Percentiles rank a stretch among this genome's conserved stretches.
phyloP scores from a whole-genome alignment of 2,329 filamentous ascomycete species.

The Hymenoscyphus fructigenus region DNA sequence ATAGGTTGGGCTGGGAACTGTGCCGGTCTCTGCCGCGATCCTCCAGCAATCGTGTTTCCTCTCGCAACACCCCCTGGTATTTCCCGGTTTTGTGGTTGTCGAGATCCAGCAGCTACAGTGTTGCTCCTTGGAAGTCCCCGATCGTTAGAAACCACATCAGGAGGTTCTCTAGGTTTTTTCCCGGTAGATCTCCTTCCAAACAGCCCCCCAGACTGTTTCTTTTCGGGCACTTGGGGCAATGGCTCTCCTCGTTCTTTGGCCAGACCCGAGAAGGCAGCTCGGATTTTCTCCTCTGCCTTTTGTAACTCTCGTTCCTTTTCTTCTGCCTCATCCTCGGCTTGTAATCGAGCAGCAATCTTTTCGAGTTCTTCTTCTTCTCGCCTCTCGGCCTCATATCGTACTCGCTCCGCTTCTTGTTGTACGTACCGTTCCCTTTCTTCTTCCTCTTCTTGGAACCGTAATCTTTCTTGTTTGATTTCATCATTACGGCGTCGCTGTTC shows the following conservation, averaged over 20 bases:
- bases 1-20: neutral
- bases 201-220: neutral
- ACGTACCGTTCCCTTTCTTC: neutral
- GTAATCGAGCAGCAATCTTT: neutral
- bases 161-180: neutral
- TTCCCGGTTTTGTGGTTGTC: neutral
- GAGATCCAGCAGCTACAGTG: neutral
- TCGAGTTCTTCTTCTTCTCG: neutral
- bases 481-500: slow-evolving; percentile 5
- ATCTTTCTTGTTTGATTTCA: slow-evolving; percentile 3
- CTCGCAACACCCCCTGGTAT: neutral
- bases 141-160: neutral
- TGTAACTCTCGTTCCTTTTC: slow-evolving; percentile 8
- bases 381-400: neutral
- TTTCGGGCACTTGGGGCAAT: neutral
- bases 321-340: slow-evolving; percentile 8
- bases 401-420: slow-evolving; percentile 1
- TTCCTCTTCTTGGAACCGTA: neutral
- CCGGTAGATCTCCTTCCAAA: neutral
- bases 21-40: neutral
- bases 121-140: neutral
- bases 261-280: slow-evolving; percentile 13
- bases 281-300: slow-evolving; percentile 15
- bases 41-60: neutral
- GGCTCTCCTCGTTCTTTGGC: slow-evolving; percentile 7